Conservation (phyloP, 139 green algal genomes). For the Tetratostichococcus sp. region DNA sequence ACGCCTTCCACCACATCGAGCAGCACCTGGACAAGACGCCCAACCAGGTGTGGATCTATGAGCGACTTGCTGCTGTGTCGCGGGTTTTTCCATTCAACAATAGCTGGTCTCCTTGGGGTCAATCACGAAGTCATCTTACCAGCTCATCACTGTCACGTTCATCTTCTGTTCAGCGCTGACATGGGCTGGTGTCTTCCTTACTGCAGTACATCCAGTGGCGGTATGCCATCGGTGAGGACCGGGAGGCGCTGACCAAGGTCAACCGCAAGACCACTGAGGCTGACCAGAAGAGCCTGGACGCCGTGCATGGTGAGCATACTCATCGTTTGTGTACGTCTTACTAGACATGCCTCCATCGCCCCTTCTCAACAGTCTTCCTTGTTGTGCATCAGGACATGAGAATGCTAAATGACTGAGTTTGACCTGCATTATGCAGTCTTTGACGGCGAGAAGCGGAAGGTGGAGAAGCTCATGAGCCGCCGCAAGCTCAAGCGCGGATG, state of each 20-base stretch:
- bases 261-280: conserved; percentile 38
- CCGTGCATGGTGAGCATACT: neutral
- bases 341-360: too few species aligned
- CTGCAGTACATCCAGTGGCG: conserved; percentile 92
- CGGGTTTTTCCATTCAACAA: too few species aligned
- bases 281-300: neutral
- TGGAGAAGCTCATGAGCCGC: conserved; percentile 64
- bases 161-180: too few species aligned
- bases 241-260: conserved; percentile 74
- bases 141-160: too few species aligned
- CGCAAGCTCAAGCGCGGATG: conserved; percentile 81
- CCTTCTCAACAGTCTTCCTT: too few species aligned
- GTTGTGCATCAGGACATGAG: too few species aligned
- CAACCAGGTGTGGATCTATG: conserved; percentile 54
- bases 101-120: too few species aligned
- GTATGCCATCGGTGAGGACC: conserved; percentile 85
- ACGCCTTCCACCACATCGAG: conserved; percentile 95
- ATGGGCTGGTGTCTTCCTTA: too few species aligned
- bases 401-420: too few species aligned
- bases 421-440: conserved; percentile 22
- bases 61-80: too few species aligned
- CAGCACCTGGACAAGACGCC: conserved; percentile 86
- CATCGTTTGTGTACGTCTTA: too few species aligned
- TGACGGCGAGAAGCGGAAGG: conserved; percentile 85
- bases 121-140: too few species aligned